Evolutionary conservation across 164 flowering plant species (phyloP).

Genomic region (Magnolia kwangsiensis): DNA sequence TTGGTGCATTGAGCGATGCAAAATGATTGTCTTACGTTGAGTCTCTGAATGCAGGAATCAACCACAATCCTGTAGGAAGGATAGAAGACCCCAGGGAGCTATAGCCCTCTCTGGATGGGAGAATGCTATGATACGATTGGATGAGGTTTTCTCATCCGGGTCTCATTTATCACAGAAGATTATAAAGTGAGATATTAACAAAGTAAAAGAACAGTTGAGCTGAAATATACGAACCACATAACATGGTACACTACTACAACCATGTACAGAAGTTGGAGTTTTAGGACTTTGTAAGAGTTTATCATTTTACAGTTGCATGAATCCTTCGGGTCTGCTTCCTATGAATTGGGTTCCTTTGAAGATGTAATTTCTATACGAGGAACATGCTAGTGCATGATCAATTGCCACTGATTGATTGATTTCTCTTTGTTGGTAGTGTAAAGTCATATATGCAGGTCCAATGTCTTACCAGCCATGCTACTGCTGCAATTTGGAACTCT

Average conservation of each 20-base stretch:
- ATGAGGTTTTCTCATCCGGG: slow-evolving; percentile 18
- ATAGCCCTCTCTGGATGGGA: slow-evolving; percentile 41
- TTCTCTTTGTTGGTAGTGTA: not conserved
- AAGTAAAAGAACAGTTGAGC: slow-evolving; percentile 13
- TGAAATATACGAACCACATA: slow-evolving; percentile 10
- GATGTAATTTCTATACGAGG: not conserved
- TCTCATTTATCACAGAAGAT: slow-evolving; percentile 1
- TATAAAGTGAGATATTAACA: slow-evolving; percentile 11
- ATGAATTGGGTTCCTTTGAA: not conserved
- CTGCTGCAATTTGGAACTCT: not conserved
- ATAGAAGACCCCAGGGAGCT: slow-evolving; percentile 57
- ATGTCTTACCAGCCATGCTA: not conserved
- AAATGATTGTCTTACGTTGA: not conserved
- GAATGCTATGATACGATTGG: slow-evolving; percentile 64
- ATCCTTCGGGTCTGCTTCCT: not conserved
- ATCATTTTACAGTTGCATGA: not conserved
- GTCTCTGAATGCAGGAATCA: slow-evolving; percentile 54
- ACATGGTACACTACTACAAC: slow-evolving; percentile 10
- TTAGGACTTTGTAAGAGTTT: not conserved
- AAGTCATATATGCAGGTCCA: not conserved
- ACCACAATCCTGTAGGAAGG: slow-evolving; percentile 50
- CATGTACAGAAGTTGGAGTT: slow-evolving; percentile 9
- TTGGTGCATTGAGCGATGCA: not conserved
- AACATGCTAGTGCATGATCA: slow-evolving; percentile 2
- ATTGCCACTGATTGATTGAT: not conserved